phyloP scores from a whole-genome alignment of 192 early-diverging fungal genomes.

The Hyaloraphidium curvatum region DNA sequence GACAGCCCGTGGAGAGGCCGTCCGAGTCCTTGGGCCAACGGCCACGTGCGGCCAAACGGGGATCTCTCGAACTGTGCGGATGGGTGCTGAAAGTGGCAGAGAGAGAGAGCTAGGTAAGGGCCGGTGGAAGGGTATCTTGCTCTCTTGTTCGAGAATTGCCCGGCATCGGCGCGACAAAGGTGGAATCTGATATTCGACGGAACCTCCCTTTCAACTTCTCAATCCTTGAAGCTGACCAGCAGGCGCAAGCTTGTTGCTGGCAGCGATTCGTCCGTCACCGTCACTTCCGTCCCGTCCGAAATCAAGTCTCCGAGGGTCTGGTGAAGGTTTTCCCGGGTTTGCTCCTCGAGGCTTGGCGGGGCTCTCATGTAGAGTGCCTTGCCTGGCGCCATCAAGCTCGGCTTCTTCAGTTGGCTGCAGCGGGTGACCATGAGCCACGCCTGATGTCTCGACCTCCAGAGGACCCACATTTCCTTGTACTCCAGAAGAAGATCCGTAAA shows the following conservation, averaged over 20 bases:
- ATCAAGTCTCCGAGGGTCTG: constrained; percentile 47
- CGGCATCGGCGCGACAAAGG: too few species aligned
- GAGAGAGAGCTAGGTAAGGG: too few species aligned
- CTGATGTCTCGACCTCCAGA: not conserved
- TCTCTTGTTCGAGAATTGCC: too few species aligned
- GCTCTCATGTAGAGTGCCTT: constrained; percentile 73
- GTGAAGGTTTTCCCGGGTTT: constrained; percentile 67
- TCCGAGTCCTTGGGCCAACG: too few species aligned
- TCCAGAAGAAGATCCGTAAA: constrained; percentile 67
- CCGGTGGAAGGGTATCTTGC: too few species aligned
- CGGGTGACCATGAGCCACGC: not conserved
- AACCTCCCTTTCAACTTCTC: too few species aligned
- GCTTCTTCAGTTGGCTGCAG: constrained; percentile 68
- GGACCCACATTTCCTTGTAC: constrained; percentile 42
- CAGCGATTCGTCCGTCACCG: constrained; percentile 60
- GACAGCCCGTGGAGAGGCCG: too few species aligned
- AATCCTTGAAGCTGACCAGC: constrained; percentile 12
- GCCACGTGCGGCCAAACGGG: too few species aligned
- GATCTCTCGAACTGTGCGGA: too few species aligned
- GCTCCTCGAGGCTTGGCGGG: constrained; percentile 54
- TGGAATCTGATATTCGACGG: too few species aligned
- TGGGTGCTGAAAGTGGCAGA: too few species aligned
- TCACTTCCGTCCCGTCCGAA: constrained; percentile 43
- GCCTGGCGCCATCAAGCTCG: constrained; percentile 38
- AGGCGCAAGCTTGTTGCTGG: constrained; percentile 33